Percentiles rank a stretch among this genome's conserved stretches.
These are phyloP conservation scores for Sugiyamaella japonica DNA, from an alignment of 1,139 yeast genomes.

Conservation along the genomic window DNA sequence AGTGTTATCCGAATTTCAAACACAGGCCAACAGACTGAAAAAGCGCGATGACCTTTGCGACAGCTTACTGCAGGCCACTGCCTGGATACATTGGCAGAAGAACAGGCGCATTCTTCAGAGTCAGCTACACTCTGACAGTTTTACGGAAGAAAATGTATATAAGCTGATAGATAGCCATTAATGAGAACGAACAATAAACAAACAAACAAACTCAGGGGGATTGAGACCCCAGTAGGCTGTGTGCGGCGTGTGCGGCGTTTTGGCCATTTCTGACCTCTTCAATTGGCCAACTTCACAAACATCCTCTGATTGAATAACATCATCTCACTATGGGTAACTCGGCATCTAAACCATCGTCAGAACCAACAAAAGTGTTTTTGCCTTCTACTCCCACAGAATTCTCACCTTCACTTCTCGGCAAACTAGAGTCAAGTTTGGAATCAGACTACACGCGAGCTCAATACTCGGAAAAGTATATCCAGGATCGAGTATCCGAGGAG, in stretches of 20 bases:
- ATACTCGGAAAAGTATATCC: slow-evolving; percentile 72
- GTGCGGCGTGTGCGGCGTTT: slow-evolving; percentile 11
- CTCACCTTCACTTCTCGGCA: slow-evolving; percentile 65
- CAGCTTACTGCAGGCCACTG: slow-evolving; percentile 56
- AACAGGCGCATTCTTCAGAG: slow-evolving; percentile 28
- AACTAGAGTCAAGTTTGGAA: slow-evolving; percentile 68
- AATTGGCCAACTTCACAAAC: slow-evolving; percentile 11
- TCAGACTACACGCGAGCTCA: slow-evolving; percentile 83
- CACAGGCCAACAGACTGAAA: slow-evolving; percentile 26
- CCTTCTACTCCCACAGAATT: slow-evolving; percentile 77
- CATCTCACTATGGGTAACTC: slow-evolving; percentile 25
- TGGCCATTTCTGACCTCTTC: slow-evolving; percentile 8
- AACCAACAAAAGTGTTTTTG: slow-evolving; percentile 34
- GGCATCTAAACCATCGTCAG: slow-evolving; percentile 24
- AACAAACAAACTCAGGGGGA: too few species aligned
- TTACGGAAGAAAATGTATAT: background rate
- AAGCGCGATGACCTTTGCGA: slow-evolving; percentile 66
- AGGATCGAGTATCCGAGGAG: slow-evolving; percentile 70
- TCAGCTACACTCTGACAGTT: background rate
- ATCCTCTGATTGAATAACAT: background rate
- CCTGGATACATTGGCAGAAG: slow-evolving; percentile 52
- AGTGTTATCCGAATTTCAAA: slow-evolving; percentile 11
- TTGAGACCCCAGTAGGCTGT: slow-evolving; percentile 12
- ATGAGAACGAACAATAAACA: too few species aligned
- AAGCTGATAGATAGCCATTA: background rate